Conservation (phyloP, 345 rosid species). For the Lumnitzera racemosa region DNA sequence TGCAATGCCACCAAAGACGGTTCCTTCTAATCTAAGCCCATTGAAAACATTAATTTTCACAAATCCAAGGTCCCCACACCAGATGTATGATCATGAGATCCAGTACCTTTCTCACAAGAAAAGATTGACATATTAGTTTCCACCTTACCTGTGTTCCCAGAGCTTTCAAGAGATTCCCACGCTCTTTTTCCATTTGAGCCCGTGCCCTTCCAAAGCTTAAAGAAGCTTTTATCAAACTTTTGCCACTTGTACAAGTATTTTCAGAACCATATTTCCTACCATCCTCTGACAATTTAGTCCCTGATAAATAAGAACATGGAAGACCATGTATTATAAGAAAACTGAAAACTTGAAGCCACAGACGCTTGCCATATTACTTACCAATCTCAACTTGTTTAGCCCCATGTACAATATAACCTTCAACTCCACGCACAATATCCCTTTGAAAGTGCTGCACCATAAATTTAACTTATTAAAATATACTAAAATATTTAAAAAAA, state of each 20-base stretch:
- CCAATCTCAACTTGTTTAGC: slow-evolving; percentile 94
- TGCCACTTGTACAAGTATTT: slow-evolving; percentile 82
- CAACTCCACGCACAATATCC: slow-evolving; percentile 88
- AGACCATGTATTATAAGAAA: neutral
- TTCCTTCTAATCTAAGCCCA: no score
- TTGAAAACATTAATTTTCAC: no score
- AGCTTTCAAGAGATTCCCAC: slow-evolving; percentile 69
- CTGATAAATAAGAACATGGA: slow-evolving; percentile 24
- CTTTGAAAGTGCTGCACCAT: slow-evolving; percentile 79
- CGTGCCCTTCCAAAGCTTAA: slow-evolving; percentile 54
- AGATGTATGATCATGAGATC: no score
- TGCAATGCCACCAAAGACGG: no score
- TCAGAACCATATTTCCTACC: slow-evolving; percentile 82
- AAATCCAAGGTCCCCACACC: no score
- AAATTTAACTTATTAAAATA: neutral
- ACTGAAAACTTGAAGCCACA: neutral
- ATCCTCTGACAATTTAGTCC: slow-evolving; percentile 80
- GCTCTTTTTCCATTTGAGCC: slow-evolving; percentile 86
- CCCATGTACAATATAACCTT: slow-evolving; percentile 80
- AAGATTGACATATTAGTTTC: neutral
- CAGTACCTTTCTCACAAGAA: no score
- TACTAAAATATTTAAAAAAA: slow-evolving; percentile 9
- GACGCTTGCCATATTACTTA: slow-evolving; percentile 16
- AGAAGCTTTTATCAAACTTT: slow-evolving; percentile 70
- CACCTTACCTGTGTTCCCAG: slow-evolving; percentile 82